Base-by-base conservation (phyloP, 768 basidiomycete genomes). In the Xerocomellus intermedius region DNA sequence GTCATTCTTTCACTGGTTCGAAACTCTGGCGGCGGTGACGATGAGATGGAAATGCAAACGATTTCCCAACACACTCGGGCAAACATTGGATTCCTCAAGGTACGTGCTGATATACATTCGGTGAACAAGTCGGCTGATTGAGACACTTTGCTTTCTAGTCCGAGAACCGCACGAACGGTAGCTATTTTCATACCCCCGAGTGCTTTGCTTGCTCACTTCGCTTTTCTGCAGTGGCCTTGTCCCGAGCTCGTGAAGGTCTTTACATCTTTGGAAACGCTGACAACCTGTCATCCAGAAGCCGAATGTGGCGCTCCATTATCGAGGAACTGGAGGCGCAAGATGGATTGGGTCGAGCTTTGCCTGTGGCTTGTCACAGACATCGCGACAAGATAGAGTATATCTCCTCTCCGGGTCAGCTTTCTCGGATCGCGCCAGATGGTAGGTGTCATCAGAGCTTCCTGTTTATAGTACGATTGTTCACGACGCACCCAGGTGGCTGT, bases 1-100 rank as follows among this genome's bases (percentile, higher is more conserved):
- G 80, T 91, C 32, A 87, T 91, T 26, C 74, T 91, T 9, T 89
- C 87, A 0, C 75, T 89, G 13, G 89, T 91, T 12, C 75, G 89
- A 41, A 91, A 91, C 62, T 77, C 82, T 0, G 87, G 88, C 8
- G 75, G 76, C 2, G 69, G 71, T 9, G 72, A 73, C 13, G 73
- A 76, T 30, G 69, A 72, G 3, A 60, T 62, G 2, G 71, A 69
- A 13, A 36, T 45, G 37, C 56, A 47, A 33, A 51, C 48, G 0
- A 46, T 57, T 2, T 62, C 55, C 2, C 64, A 64, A 17, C 52
- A 53, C 19, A 47, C 57, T 5, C 71, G 32, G 67, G 77, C 26
- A 59, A 70, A 66, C 47, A 89, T 91, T 49, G 90, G 89, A 1
- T 92, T 91, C 66, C 73, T 92, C 48, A 88, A 83, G 76, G 89